phyloP scores from a whole-genome alignment of 148 eudicot genomes.

The Amaranthus palmeri region DNA sequence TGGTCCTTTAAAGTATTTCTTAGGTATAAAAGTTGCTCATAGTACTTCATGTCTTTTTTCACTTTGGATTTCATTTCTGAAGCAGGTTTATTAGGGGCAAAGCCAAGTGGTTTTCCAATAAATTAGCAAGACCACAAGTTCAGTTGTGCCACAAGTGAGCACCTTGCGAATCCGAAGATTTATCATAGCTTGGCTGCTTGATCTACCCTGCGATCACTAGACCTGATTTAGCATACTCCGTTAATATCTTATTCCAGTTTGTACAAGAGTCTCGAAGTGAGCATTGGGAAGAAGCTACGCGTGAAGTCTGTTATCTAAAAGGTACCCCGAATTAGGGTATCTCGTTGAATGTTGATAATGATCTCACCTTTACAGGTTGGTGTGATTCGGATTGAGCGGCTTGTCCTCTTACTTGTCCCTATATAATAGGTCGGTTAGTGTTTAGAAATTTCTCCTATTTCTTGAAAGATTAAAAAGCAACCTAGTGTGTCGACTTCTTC shows the following conservation, averaged over 20 bases:
- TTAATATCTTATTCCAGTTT: neutral
- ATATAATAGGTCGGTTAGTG: no score
- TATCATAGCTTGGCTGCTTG: neutral
- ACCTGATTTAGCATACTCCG: neutral
- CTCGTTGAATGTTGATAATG: neutral
- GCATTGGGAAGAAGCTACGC: neutral
- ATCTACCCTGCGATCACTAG: neutral
- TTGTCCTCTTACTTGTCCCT: no score
- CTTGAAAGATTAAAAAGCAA: no score
- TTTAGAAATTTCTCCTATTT: no score
- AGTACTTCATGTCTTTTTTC: neutral
- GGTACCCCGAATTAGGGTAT: neutral
- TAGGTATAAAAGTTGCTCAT: neutral
- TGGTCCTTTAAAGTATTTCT: neutral
- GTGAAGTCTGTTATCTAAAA: neutral
- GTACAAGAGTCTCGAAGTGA: neutral
- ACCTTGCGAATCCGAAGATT: neutral
- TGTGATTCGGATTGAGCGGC: neutral
- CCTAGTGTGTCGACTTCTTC: no score
- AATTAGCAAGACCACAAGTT: neutral
- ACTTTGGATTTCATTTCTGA: neutral
- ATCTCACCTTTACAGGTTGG: neutral
- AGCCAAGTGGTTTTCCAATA: neutral
- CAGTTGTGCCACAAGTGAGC: neutral
- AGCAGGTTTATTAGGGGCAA: neutral